Evolutionary conservation across 2,329 filamentous ascomycete genomes (phyloP), one percentile per base, ranked within the genome.

Genomic region (Diaporthe citri): DNA sequence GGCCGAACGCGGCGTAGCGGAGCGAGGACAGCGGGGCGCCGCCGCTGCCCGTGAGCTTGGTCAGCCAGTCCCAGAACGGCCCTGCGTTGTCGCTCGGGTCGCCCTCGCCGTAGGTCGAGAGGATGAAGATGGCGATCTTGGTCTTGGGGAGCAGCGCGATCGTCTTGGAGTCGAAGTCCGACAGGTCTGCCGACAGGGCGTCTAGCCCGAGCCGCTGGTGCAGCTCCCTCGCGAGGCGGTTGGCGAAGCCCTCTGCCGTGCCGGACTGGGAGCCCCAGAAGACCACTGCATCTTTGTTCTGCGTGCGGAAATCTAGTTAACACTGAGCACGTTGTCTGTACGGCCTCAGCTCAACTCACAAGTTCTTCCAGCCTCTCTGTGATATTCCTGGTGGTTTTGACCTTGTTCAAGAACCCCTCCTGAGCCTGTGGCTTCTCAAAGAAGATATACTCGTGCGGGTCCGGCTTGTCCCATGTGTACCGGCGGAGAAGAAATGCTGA

Each of bases 241-340:
- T 82, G 10, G 86, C 86, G 69, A 87, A 83, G 13, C 82, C 81
- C 76, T 87, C 85, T 0, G 86, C 85, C 0, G 85, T 87, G 12
- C 86, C 86, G 5, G 85, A 86, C 75, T 88, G 86, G 2, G 86
- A 87, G n/a, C 85, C 86, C 84, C 84, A 88, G 80, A 88, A 86
- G 48, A 88, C 82, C 31, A 87, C 84, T 34, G 60, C 39, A 62
- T 75, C 70, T 36, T 74, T 71, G 9, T 60, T 60, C 72, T 74
- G 36, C 7, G 15, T 17, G n/a, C n/a, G 0, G 9, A 36, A 6
- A 12, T 20, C 3, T 2, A 17, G 2, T 64, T 13, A 64, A 41
- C 9, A 62, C 9, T 2, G 39, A 13, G 17, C 0, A 34, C 5
- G 5, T 12, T 4, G 1, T 1, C 7, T 0, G 12, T 22, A 15